Evolutionary conservation across 306 rosid species (phyloP).

Genomic region (Prunus armeniaca): DNA sequence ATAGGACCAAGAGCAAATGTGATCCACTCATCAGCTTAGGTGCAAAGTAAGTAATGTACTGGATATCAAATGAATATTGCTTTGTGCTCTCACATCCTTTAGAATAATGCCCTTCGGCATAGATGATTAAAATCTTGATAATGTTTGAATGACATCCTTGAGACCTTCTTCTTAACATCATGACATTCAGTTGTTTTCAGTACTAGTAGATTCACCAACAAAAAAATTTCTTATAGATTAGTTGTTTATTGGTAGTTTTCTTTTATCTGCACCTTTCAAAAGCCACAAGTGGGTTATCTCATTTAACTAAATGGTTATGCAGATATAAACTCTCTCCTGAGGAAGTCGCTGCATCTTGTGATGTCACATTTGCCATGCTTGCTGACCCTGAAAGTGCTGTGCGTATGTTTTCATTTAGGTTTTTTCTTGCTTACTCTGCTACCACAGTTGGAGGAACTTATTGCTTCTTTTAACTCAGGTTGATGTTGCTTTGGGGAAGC

Average conservation of each 20-base stretch:
- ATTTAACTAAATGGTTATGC: slow-evolving; percentile 24
- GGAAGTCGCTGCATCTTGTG: slow-evolving; percentile 92
- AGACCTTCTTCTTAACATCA: background rate
- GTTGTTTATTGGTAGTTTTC: background rate
- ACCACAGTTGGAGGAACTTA: slow-evolving; percentile 15
- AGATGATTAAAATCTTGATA: background rate
- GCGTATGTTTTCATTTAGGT: slow-evolving; percentile 37
- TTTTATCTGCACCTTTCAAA: slow-evolving; percentile 13
- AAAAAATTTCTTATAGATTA: background rate
- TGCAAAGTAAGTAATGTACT: slow-evolving; percentile 62
- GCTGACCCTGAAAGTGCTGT: slow-evolving; percentile 97
- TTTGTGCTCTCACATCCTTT: background rate
- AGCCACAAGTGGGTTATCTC: slow-evolving; percentile 4
- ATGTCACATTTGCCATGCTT: slow-evolving; percentile 96
- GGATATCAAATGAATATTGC: background rate
- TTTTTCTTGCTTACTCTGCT: slow-evolving; percentile 9
- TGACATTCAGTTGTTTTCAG: background rate
- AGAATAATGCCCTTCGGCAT: background rate
- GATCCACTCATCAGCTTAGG: slow-evolving; percentile 81
- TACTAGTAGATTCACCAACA: background rate
- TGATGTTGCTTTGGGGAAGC: slow-evolving; percentile 81
- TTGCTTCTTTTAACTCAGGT: slow-evolving; percentile 37
- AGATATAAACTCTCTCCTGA: slow-evolving; percentile 81
- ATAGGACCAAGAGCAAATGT: slow-evolving; percentile 88
- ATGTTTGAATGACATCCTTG: background rate